Evolutionary conservation across 2,329 filamentous ascomycete species (phyloP), one percentile per base, ranked within the genome.

Genomic region (Ciborinia camelliae): DNA sequence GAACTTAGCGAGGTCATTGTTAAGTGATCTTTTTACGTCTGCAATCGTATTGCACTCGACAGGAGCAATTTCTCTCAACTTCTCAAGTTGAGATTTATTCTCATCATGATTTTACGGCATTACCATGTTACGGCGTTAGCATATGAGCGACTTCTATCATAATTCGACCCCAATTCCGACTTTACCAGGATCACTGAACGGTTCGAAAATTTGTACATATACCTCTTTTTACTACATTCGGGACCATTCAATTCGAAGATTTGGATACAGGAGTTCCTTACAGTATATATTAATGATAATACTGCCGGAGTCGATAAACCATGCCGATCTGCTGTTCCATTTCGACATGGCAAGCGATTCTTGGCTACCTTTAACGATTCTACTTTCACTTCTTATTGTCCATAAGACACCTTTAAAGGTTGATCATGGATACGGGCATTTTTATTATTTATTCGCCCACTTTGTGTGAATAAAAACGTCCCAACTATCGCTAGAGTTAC

Each of bases 401-500:
- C 53, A 52, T 65, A 66, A 48, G 26, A 63, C 28, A 32, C 54
- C 43, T 53, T 20, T 30, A 9, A 28, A 43, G 35, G 59, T 54
- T 47, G 10, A 48, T 32, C 32, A 39, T 59, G 39, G 55, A 47
- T 18, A 47, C 10, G 62, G 58, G 32, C 48, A 62, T 54, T 50
- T 43, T 43, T 43, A 32, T 63, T 23, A 15, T 65, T 61, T 51
- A 35, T 55, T 55, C 50, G 60, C 37, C 60, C 50, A 54, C 47
- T 45, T 62, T 47, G 55, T 69, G 67, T 68, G 63, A 65, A 61
- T 67, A 66, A 68, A 68, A 62, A 68, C 63, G 69, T 69, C 69
- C 64, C 39, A 67, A 73, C 71, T 47, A 71, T 74, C 73, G 71
- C 71, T 74, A 71, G 72, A 73, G 72, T 73, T 66, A 73, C 73